Evolutionary conservation across 768 basidiomycete species (phyloP).

Genomic region (Xerocomellus intermedius): DNA sequence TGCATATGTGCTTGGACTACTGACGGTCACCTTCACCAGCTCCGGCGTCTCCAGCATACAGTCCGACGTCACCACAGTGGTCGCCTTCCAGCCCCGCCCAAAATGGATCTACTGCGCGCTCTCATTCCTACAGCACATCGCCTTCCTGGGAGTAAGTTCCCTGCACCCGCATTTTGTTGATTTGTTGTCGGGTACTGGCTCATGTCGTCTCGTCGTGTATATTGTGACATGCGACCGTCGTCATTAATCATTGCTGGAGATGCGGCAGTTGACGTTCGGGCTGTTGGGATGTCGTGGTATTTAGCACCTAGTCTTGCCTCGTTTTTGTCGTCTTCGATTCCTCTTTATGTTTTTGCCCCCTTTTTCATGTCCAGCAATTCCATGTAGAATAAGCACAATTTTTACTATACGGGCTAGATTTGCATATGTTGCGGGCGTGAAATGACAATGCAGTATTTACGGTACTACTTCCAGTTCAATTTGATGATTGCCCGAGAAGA

Average conservation of each 20-base stretch:
- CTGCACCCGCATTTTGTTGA: constrained; percentile 4
- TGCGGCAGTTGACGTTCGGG: constrained; percentile 1
- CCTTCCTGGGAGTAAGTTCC: constrained; percentile 50
- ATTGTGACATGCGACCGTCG: constrained; percentile 3
- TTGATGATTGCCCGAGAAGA: no score
- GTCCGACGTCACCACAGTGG: constrained; percentile 82
- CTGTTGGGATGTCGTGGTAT: constrained; percentile 15
- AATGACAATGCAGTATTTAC: neutral
- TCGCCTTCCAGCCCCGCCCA: constrained; percentile 79
- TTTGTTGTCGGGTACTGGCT: constrained; percentile 13
- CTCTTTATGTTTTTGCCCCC: constrained; percentile 2
- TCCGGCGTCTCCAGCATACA: constrained; percentile 83
- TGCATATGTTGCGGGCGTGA: constrained; percentile 3
- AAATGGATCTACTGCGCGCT: constrained; percentile 39
- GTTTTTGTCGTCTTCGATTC: constrained; percentile 8
- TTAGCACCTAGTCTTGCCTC: constrained; percentile 25
- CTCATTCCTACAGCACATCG: constrained; percentile 45
- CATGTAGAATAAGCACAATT: constrained; percentile 36
- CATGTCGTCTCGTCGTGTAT: constrained; percentile 4
- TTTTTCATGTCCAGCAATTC: constrained; percentile 28
- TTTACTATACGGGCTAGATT: constrained; percentile 26
- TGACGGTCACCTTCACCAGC: constrained; percentile 41
- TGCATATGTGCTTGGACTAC: neutral
- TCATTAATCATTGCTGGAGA: constrained; percentile 10
- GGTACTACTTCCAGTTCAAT: no score